Evolutionary conservation across 1,139 yeast species (phyloP), one percentile per base, ranked within the genome.

Genomic region (Taphrina communis): DNA sequence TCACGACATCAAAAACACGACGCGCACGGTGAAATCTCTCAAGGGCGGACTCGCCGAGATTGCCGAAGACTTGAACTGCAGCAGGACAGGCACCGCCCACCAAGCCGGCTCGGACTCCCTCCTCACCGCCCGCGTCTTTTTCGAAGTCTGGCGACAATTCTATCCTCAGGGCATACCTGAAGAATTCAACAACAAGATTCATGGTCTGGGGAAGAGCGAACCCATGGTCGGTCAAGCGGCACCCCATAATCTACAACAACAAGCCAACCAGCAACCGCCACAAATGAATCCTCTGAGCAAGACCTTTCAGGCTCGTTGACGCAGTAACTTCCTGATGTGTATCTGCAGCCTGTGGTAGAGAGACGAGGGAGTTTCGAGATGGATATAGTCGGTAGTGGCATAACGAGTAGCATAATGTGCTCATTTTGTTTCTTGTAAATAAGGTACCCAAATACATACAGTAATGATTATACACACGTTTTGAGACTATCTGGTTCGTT

Each of bases 1-100:
- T 67, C 92, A 86, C 78, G 99, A 94, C 77, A 85, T 94, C 75
- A 94, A 94, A 77, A 84, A 86, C 72, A 83, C 94, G 65, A 88
- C 95, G 66, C 87, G 85, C 70, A 73, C 77, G 48, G 76, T 78
- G 73, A 77, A 76, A 70, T 75, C 76, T 50, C 74, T 76, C 62
- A 76, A 71, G 58, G 75, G 74, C 72, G 74, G 75, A 4, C 74
- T 80, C 73, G 79, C 83, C 76, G 77, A 78, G 73, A 75, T 84
- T 58, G 86, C 86, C 6, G 87, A 84, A 69, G 87, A 85, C 69
- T 78, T 84, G 61, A 80, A 81, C 3, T 77, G 81, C 53, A 73
- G 71, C 61, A 76, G 78, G 51, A 75, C 80, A 39, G 74, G 78
- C 12, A 75, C 75, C 3, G 74, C 76, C 39, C 74, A 79, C 68